Evolutionary conservation across 1,139 yeast genomes (phyloP), one percentile per base, ranked within the genome.

Genomic region (Keqinozyma sinolaborantium): DNA sequence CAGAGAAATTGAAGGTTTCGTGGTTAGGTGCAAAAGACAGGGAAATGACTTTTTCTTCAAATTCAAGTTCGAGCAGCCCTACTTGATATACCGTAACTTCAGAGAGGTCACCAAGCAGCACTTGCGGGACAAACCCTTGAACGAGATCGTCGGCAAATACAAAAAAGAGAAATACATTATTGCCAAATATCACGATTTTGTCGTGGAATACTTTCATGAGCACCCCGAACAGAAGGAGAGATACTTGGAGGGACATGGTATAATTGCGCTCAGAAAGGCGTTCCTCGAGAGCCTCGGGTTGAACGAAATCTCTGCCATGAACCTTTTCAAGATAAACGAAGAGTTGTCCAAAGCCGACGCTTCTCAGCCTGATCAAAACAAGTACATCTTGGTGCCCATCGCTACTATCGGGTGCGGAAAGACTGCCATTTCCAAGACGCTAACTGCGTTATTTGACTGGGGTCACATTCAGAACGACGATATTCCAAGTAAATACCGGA

Each of bases 371-470:
- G 38, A 36, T 6, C 33, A 40, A 8, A 28, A 35, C 14, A 79
- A 78, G 47, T 86, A 77, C 48, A 71, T 85, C 0, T 48, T 94
- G 1, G 73, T 88, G 2, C 94, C 97, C 0, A 77, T 90, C 10
- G 88, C 97, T 0, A 87, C 96, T 0, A 75, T 92, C 31, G 98
- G 97, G 0, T 87, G 97, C 54, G 99, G 99, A 6, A 94, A 94
- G 52, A 88, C 97, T 0, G 87, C 97, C 0, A 74, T 86, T 0
- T 77, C 87, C 3, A 56, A 73, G 29, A 80, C 92, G 0, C 59
- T 92, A 27, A 45, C 53, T 1, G 52, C 69, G 7, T 51, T 90
- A 16, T 81, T 66, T 0, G 58, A 63, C 0, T 82, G 95, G 83
- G 79, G 74, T 0, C 87, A 83, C 47, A 69, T 86, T n/a, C 96